phyloP scores from a whole-genome alignment of 2,329 filamentous ascomycete species.

The Cryphonectria naterciae region DNA sequence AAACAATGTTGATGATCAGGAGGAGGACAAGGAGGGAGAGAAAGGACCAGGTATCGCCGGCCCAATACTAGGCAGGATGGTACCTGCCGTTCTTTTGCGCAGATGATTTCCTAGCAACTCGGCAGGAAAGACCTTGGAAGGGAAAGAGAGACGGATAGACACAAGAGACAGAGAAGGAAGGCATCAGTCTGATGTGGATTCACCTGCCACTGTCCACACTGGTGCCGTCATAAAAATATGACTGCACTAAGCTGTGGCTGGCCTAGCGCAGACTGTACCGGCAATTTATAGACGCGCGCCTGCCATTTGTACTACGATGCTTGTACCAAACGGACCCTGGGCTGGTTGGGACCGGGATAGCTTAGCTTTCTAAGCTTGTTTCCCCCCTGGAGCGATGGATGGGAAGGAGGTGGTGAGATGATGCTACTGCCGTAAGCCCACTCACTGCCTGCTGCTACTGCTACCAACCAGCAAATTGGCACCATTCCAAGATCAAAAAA shows the following conservation, averaged over 20 bases:
- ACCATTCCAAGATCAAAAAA: neutral
- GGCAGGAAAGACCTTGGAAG: neutral
- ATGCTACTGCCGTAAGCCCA: neutral
- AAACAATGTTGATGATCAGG: neutral
- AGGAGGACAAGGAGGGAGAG: neutral
- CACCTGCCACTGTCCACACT: neutral
- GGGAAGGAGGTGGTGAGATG: slow-evolving; percentile 2
- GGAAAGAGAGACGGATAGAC: neutral
- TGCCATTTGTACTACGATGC: neutral
- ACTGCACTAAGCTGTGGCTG: slow-evolving; percentile 2
- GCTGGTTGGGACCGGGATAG: neutral
- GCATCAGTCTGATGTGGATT: neutral
- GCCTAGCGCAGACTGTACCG: neutral
- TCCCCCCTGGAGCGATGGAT: neutral
- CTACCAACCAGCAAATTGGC: neutral
- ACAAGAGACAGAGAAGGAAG: neutral
- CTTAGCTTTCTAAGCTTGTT: slow-evolving; percentile 2
- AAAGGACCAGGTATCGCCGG: neutral
- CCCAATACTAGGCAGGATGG: neutral
- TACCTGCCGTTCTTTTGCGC: neutral
- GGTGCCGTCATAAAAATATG: neutral
- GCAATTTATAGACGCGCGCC: slow-evolving; percentile 30
- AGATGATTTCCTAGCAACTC: neutral
- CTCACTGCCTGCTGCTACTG: no score
- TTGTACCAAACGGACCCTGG: neutral